Base-by-base conservation (phyloP, 805 yeast genomes). In the Candida maris region DNA sequence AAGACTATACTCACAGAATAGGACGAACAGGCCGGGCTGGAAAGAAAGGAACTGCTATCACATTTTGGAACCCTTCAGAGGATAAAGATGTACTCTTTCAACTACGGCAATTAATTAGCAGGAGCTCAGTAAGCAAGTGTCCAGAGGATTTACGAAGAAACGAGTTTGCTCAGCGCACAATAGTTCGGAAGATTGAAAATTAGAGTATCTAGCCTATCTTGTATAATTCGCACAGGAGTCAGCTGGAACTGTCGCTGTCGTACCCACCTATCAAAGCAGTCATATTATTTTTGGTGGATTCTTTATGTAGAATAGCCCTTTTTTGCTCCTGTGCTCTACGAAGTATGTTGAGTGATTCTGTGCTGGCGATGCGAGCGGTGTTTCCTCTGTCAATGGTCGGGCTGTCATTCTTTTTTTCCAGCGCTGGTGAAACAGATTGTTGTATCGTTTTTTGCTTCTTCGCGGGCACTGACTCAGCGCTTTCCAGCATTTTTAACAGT, bases 11-110 rank as follows among this genome's bases (percentile, higher is more conserved):
- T 14, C 98, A 91, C 61, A 73, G 97, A 54, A 82, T 91, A 34
- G 98, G 98, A 39, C 79, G 98, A 63, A 91, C 98, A 0, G 98
- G 97, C 25, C 76, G 98, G 59, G 97, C 96, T 0, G 97, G 97
- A 0, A 77, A 75, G 31, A 56, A 56, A 5, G 98, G 98, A 30
- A 67, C 73, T 7, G 82, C 96, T 4, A 66, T 80, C 9, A 83
- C 96, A 0, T 84, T 85, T 45, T 57, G 88, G 44, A 77, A 75
- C 37, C 71, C 70, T 9, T 39, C 39, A 5, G 70, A 69, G 4
- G 89, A 83, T 48, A 58, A 62, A 10, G 72, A 64, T 1, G 62
- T 78, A 1, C 68, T 82, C 36, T 57, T 60, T 35, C 80, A 73
- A 44, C 57, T 80, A 51, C 66, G 67, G 53, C 63, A 64, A 44